Conservation (phyloP, 208 protist species). For the Wallacemonas sp. region DNA sequence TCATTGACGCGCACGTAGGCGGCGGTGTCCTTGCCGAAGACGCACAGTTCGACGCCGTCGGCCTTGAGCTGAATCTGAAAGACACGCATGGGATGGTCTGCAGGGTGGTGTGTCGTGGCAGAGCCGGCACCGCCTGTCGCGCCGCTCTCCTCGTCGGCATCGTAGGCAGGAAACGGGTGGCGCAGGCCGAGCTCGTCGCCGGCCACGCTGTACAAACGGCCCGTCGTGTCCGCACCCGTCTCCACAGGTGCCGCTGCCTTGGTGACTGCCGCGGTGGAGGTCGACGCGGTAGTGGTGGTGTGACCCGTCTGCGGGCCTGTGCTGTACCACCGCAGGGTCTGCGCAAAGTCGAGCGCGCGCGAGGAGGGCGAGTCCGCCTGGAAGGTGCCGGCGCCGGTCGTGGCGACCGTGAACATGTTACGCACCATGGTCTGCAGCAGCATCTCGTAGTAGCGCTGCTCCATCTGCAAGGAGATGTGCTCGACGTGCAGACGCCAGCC, state of each 20-base stretch:
- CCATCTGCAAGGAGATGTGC: conserved; percentile 32
- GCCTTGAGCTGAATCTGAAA: conserved; percentile 13
- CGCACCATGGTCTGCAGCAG: conserved; percentile 39
- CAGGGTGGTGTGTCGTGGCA: too few species aligned
- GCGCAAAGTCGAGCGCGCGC: conserved; percentile 10
- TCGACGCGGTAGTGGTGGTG: neutral
- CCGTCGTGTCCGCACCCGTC: neutral
- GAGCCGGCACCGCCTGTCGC: conserved; percentile 1
- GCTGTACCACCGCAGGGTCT: conserved; percentile 5
- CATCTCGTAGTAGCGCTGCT: conserved; percentile 49
- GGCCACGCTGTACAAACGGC: neutral
- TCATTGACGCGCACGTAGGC: conserved; percentile 16
- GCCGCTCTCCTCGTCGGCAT: neutral
- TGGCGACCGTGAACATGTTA: conserved; percentile 25
- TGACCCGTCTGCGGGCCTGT: conserved; percentile 4
- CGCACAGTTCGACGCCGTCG: conserved; percentile 15
- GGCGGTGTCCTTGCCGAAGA: conserved; percentile 17
- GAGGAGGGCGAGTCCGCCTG: neutral
- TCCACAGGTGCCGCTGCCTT: neutral
- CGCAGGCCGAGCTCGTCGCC: conserved; percentile 13
- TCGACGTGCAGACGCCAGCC: conserved; percentile 26
- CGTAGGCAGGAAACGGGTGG: conserved; percentile 12
- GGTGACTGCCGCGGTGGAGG: neutral
- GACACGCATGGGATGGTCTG: neutral
- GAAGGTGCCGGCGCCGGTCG: neutral